Evolutionary conservation across 2,329 filamentous ascomycete genomes (phyloP).

Genomic region (Exserohilum turcica): DNA sequence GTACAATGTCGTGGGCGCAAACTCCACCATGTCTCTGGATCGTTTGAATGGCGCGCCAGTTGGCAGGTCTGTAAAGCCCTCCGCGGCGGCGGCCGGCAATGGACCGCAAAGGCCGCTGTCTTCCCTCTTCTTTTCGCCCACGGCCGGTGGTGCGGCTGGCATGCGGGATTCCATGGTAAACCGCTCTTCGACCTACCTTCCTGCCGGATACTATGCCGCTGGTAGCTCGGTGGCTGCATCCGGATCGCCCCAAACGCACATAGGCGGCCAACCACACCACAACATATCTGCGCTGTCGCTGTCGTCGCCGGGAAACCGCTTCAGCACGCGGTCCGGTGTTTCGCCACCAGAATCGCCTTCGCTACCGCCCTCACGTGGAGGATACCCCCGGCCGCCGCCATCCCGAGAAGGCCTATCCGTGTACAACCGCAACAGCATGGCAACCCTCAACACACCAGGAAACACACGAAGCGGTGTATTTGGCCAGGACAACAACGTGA

Average conservation of each 20-base stretch:
- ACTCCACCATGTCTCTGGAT: constrained; percentile 63
- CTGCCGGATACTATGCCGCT: constrained; percentile 87
- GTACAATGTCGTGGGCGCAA: constrained; percentile 54
- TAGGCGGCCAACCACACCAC: constrained; percentile 46
- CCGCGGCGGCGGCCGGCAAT: constrained; percentile 30
- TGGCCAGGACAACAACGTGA: constrained; percentile 52
- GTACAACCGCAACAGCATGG: constrained; percentile 48
- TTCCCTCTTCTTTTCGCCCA: constrained; percentile 94
- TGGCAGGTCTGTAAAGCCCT: constrained; percentile 39
- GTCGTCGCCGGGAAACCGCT: constrained; percentile 39
- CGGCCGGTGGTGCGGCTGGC: constrained; percentile 65
- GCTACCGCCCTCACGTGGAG: constrained; percentile 43
- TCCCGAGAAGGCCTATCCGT: constrained; percentile 39
- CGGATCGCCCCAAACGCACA: constrained; percentile 49
- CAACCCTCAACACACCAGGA: constrained; percentile 40
- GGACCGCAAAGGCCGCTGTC: constrained; percentile 37
- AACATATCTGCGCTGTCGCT: constrained; percentile 41
- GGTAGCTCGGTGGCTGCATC: constrained; percentile 59
- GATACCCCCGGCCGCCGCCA: constrained; percentile 41
- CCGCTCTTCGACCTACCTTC: constrained; percentile 80
- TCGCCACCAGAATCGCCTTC: constrained; percentile 45
- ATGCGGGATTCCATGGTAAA: constrained; percentile 55
- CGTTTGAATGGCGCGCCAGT: constrained; percentile 50
- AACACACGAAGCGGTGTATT: constrained; percentile 39
- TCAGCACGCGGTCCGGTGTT: constrained; percentile 39